phyloP scores from a whole-genome alignment of 208 protist genomes.

The Trypanosomatidae sp. region DNA sequence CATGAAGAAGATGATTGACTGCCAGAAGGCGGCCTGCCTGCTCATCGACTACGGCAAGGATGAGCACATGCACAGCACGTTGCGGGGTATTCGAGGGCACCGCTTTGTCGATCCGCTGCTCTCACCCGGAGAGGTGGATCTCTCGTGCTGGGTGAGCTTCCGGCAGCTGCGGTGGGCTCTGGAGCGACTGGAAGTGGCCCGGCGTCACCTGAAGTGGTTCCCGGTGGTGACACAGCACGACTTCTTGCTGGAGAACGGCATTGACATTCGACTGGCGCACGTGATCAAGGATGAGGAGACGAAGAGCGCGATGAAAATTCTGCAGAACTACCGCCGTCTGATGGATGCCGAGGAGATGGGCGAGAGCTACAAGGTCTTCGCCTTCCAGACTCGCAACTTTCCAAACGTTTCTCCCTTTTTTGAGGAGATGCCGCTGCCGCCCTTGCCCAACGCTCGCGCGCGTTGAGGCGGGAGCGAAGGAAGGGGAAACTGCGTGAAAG shows the following conservation, averaged over 20 bases:
- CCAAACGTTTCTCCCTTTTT: conserved; percentile 87
- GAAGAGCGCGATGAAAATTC: conserved; percentile 84
- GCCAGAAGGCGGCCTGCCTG: conserved; percentile 77
- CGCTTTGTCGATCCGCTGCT: conserved; percentile 89
- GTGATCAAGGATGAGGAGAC: conserved; percentile 90
- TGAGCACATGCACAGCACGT: conserved; percentile 89
- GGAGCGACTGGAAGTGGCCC: conserved; percentile 81
- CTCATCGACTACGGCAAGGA: conserved; percentile 95
- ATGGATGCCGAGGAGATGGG: conserved; percentile 90
- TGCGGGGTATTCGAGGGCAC: conserved; percentile 89
- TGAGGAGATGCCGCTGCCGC: conserved; percentile 62
- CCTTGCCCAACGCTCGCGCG: too few relatives aligned
- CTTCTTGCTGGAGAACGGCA: conserved; percentile 85
- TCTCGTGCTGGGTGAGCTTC: conserved; percentile 91
- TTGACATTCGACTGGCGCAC: conserved; percentile 84
- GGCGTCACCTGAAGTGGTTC: conserved; percentile 84
- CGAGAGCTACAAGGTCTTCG: conserved; percentile 91
- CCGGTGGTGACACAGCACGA: conserved; percentile 82
- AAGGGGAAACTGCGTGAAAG: too few relatives aligned
- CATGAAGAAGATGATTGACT: conserved; percentile 87
- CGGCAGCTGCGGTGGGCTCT: conserved; percentile 81
- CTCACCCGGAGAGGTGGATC: conserved; percentile 91
- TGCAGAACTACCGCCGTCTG: conserved; percentile 83
- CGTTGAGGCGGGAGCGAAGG: too few relatives aligned
- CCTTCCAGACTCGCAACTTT: conserved; percentile 83